A percentile compares a stretch with the other conserved stretches of the same genome.
These are phyloP conservation scores for Pezicula carpinea DNA, from an alignment of 2,329 filamentous ascomycete genomes.

Conservation along the genomic window DNA sequence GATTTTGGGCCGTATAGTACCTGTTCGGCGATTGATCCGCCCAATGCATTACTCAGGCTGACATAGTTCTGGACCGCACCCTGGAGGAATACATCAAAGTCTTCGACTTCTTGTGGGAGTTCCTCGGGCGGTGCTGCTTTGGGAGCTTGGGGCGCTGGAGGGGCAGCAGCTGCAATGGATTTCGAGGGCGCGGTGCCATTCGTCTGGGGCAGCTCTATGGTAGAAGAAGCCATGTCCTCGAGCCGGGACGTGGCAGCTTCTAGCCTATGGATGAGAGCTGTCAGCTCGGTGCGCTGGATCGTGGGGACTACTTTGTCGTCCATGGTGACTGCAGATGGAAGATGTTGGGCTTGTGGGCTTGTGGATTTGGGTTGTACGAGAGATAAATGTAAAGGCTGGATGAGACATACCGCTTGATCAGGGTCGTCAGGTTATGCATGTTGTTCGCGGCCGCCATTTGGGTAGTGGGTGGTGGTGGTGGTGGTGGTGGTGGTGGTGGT, in stretches of 20 bases:
- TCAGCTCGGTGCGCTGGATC: conserved; percentile 22
- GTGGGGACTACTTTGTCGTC: conserved; percentile 20
- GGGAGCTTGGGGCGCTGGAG: conserved; percentile 33
- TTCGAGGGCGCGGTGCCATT: conserved; percentile 33
- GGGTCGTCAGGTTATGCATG: conserved; percentile 94
- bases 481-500: no score
- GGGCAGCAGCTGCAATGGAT: conserved; percentile 40
- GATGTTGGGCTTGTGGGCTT: conserved; percentile 1
- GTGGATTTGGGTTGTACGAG: conserved; percentile 3
- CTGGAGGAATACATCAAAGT: conserved; percentile 77
- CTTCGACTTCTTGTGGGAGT: conserved; percentile 74
- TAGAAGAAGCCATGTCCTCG: conserved; percentile 88
- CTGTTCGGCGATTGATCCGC: conserved; percentile 75
- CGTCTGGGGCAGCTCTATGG: conserved; percentile 52
- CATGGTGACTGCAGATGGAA: conserved; percentile 12
- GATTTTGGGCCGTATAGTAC: conserved; percentile 37
- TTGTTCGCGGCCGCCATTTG: conserved; percentile 58
- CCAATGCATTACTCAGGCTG: conserved; percentile 71
- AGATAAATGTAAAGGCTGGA: conserved; percentile 13
- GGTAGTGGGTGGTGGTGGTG: background rate
- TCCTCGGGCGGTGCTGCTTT: conserved; percentile 37
- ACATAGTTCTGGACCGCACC: conserved; percentile 74
- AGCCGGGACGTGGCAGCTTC: conserved; percentile 95
- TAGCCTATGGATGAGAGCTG: conserved; percentile 57
- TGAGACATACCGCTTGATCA: conserved; percentile 86